A percentile compares a stretch with the other conserved stretches of the same genome.
phyloP scores from a whole-genome alignment of 306 rosid genomes.

The Senna tora region DNA sequence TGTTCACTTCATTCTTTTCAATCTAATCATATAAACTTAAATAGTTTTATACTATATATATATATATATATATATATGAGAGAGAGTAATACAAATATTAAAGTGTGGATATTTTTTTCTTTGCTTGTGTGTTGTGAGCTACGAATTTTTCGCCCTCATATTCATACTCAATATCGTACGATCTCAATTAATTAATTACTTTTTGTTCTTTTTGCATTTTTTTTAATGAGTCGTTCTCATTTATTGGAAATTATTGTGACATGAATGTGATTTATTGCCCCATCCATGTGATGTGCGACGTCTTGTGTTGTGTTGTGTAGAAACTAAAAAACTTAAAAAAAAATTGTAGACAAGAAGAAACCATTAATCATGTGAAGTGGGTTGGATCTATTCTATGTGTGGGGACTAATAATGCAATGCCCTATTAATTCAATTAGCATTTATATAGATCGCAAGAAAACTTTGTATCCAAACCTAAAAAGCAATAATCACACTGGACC shows the following conservation, averaged over 20 bases:
- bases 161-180: conserved; percentile 2
- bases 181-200: too few relatives aligned
- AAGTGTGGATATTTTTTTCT: neutral
- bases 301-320: conserved; percentile 13
- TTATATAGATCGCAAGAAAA: conserved; percentile 33
- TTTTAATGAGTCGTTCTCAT: neutral
- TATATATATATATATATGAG: neutral
- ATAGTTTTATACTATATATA: neutral
- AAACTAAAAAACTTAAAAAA: conserved; percentile 15
- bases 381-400: neutral
- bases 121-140: conserved; percentile 1
- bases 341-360: conserved; percentile 33
- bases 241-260: neutral
- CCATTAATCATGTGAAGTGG: conserved; percentile 22
- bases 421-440: conserved; percentile 36
- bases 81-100: neutral
- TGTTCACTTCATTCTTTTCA: neutral
- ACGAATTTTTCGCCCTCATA: neutral
- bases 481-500: conserved; percentile 41
- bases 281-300: conserved; percentile 28
- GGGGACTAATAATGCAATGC: conserved; percentile 9
- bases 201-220: neutral
- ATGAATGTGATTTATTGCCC: conserved; percentile 11
- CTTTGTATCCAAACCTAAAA: conserved; percentile 30
- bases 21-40: neutral